A percentile compares a stretch with the other conserved stretches of the same genome.
Evolutionary conservation across 148 eudicot genomes (phyloP).

Genomic region (Persicaria tinctoria): DNA sequence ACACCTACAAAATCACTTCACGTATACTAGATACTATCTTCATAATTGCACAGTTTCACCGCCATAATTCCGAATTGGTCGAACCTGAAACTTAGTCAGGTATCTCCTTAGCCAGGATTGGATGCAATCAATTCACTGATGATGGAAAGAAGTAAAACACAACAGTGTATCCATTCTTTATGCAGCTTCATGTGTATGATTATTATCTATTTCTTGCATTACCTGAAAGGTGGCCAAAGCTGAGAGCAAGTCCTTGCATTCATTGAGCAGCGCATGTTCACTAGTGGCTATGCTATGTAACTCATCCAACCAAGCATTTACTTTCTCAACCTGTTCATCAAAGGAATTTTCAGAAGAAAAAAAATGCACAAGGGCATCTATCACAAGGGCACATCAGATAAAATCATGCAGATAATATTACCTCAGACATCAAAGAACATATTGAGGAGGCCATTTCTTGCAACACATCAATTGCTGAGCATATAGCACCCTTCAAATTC

Average conservation of each 20-base stretch:
- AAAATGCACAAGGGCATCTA: neutral
- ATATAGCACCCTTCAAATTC: slow-evolving; percentile 52
- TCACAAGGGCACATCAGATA: neutral
- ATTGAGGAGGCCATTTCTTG: slow-evolving; percentile 64
- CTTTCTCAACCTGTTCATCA: slow-evolving; percentile 51
- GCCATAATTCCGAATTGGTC: neutral
- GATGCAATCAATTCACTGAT: neutral
- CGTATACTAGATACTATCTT: neutral
- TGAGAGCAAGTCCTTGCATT: slow-evolving; percentile 59
- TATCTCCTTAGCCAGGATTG: neutral
- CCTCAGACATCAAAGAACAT: slow-evolving; percentile 50
- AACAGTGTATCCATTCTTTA: neutral
- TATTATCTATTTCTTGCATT: neutral
- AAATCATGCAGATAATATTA: slow-evolving; percentile 10
- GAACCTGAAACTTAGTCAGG: too few relatives aligned
- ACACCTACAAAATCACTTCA: neutral
- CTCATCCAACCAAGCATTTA: slow-evolving; percentile 42
- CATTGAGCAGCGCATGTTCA: slow-evolving; percentile 45
- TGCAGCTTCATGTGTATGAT: slow-evolving; percentile 1
- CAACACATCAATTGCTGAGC: slow-evolving; percentile 85
- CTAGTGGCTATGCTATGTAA: slow-evolving; percentile 33
- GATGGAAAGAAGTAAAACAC: too few relatives aligned
- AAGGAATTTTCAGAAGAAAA: neutral
- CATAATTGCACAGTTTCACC: neutral
- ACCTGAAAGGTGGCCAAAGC: slow-evolving; percentile 63